Evolutionary conservation across 208 protist species (phyloP).

Genomic region (Zelonia costaricensis): DNA sequence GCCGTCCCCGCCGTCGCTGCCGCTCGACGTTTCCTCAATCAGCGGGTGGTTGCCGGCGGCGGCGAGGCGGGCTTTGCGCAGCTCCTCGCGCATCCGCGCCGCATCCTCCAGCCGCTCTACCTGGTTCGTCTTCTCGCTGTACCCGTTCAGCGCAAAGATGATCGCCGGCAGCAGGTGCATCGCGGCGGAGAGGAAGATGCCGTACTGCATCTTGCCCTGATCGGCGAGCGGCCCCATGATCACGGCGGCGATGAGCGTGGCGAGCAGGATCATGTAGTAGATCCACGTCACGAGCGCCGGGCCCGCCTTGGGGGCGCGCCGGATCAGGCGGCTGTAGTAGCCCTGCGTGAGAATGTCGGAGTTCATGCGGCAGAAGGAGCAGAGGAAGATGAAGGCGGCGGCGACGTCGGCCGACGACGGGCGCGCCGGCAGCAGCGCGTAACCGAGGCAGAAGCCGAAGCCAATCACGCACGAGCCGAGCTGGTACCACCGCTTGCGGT

Average conservation of each 20-base stretch:
- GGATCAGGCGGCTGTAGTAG: constrained; percentile 55
- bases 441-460: constrained; percentile 22
- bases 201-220: constrained; percentile 16
- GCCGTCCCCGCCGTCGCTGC: not conserved
- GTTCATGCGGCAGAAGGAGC: constrained; percentile 33
- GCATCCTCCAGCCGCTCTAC: constrained; percentile 34
- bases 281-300: constrained; percentile 47
- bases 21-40: not conserved
- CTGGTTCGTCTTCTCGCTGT: constrained; percentile 41
- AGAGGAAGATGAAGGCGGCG: constrained; percentile 41
- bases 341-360: constrained; percentile 64
- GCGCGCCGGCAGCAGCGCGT: constrained; percentile 36
- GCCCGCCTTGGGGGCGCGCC: constrained; percentile 26
- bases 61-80: not conserved
- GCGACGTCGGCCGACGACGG: constrained; percentile 22
- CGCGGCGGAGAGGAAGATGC: constrained; percentile 29
- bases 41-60: not conserved
- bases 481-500: constrained; percentile 62
- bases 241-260: constrained; percentile 32
- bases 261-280: constrained; percentile 42
- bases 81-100: constrained; percentile 10
- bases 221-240: constrained; percentile 52
- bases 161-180: constrained; percentile 30
- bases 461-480: constrained; percentile 29
- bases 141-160: constrained; percentile 58